These are phyloP conservation scores for Schizosaccharomyces cryophilus DNA, from an alignment of 805 yeast species.

Conservation along the genomic window DNA sequence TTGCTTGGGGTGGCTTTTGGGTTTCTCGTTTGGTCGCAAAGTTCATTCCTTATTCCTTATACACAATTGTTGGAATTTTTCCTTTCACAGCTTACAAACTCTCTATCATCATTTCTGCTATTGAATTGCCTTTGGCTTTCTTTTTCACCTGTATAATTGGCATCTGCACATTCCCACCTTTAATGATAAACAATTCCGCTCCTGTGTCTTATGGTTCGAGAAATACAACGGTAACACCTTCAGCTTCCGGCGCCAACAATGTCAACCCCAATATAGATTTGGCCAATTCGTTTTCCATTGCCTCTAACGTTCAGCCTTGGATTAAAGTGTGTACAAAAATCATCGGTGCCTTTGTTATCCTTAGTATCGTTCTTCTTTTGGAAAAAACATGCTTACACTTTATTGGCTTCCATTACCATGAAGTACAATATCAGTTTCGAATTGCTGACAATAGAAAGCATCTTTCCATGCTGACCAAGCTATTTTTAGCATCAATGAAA, in stretches of 20 bases:
- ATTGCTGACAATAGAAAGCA: conserved; percentile 16
- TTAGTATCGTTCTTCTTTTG: conserved; percentile 15
- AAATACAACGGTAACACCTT: conserved; percentile 4
- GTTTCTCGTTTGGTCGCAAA: conserved; percentile 15
- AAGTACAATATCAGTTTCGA: conserved; percentile 16
- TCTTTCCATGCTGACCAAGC: conserved; percentile 11
- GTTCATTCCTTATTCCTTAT: conserved; percentile 13
- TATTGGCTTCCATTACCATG: conserved; percentile 18
- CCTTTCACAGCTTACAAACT: conserved; percentile 14
- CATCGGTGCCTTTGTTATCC: conserved; percentile 16
- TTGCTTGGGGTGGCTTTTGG: conserved; percentile 17
- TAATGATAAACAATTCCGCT: conserved; percentile 7
- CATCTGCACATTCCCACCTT: conserved; percentile 14
- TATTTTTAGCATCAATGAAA: conserved; percentile 14
- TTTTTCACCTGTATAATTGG: conserved; percentile 16
- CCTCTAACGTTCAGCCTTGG: conserved; percentile 12
- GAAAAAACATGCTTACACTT: conserved; percentile 17
- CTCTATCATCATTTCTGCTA: conserved; percentile 14
- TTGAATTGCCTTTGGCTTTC: conserved; percentile 15
- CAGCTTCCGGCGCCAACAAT: neutral
- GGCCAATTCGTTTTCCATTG: no score
- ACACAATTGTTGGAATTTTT: conserved; percentile 13
- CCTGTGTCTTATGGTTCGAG: conserved; percentile 4
- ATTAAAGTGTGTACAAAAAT: conserved; percentile 14
- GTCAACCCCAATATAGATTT: neutral